Base-by-base conservation (phyloP, 23 red algal genomes). In the Chondrus crispus region DNA sequence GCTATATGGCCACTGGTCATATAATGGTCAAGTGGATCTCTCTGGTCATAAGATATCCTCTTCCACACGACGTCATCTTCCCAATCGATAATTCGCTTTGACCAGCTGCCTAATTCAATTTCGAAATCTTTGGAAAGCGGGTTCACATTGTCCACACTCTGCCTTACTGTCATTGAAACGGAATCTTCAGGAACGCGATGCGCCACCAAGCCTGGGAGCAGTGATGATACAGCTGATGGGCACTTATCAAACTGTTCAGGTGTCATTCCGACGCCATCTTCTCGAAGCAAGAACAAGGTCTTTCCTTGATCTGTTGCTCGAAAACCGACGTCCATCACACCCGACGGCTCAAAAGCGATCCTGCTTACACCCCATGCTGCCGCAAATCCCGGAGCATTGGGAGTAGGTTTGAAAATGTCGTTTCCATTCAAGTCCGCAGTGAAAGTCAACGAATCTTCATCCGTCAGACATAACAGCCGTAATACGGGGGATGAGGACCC, bases 21-120 rank as follows among this genome's bases (percentile, higher is more conserved):
- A 43, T 71, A 80, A 46, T 98, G 95, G 87, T 98, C 90, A 8
- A 98, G 60, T 28, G 95, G 95, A 48, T 98, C 88, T n/a, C 91
- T 50, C 40, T 98, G 24, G 2, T 89, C 60, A 30, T 94, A 98
- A 6, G 81, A 80, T 24, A 98, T 98, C 13, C 55, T 47, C 68
- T 84, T 94, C 95, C 95, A 98, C 64, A 70, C 87, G 24, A 92
- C 89, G 68, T 94, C 91, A 46, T 84, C 52, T 7, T 3, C 38
- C 85, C 85, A 96, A 58, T 96, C 81, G 24, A 96, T 62, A 14
- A 53, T 8, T 46, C 93, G 93, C 28, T 51, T 80, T 5, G 20
- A 28, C 81, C 75, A 85, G 36, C 60, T 33, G 14, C 73, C 74
- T 36, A 93, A 52, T 26, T 52, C 38, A 49, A 93, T 82, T 44